These are phyloP conservation scores for Euphorbia schlechtendalii DNA, from an alignment of 441 rosid genomes.

Conservation along the genomic window DNA sequence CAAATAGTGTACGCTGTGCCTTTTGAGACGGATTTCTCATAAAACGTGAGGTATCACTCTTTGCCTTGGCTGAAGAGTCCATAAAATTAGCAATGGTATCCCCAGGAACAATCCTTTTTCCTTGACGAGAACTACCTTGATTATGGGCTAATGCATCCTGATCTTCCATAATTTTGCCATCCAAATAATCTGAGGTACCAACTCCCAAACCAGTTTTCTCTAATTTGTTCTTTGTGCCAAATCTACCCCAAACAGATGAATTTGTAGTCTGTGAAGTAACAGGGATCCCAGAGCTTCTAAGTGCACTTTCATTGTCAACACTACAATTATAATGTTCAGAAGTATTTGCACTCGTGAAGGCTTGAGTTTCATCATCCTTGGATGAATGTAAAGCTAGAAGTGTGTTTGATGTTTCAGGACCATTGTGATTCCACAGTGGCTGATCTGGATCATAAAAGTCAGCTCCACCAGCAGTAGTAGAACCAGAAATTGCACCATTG, in stretches of 20 bases:
- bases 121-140: slow-evolving; percentile 37
- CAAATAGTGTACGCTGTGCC: slow-evolving; percentile 83
- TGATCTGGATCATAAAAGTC: slow-evolving; percentile 99
- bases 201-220: slow-evolving; percentile 45
- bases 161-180: slow-evolving; percentile 49
- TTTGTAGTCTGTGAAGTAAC: slow-evolving; percentile 39
- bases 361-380: slow-evolving; percentile 46
- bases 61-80: slow-evolving; percentile 40
- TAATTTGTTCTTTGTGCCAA: slow-evolving; percentile 42
- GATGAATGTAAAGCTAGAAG: slow-evolving; percentile 46
- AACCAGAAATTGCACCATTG: slow-evolving; percentile 49
- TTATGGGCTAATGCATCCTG: slow-evolving; percentile 30
- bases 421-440: slow-evolving; percentile 83
- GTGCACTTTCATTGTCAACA: slow-evolving; percentile 39
- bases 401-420: slow-evolving; percentile 61
- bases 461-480: slow-evolving; percentile 43
- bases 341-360: slow-evolving; percentile 41
- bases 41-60: slow-evolving; percentile 33
- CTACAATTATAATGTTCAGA: slow-evolving; percentile 36
- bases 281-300: slow-evolving; percentile 27
- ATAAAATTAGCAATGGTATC: slow-evolving; percentile 39
- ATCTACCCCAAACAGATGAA: slow-evolving; percentile 78
- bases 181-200: slow-evolving; percentile 38
- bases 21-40: slow-evolving; percentile 67
- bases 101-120: slow-evolving; percentile 40